phyloP scores from a whole-genome alignment of 2,329 filamentous ascomycete genomes.

The Emmonsiellopsis sp. region DNA sequence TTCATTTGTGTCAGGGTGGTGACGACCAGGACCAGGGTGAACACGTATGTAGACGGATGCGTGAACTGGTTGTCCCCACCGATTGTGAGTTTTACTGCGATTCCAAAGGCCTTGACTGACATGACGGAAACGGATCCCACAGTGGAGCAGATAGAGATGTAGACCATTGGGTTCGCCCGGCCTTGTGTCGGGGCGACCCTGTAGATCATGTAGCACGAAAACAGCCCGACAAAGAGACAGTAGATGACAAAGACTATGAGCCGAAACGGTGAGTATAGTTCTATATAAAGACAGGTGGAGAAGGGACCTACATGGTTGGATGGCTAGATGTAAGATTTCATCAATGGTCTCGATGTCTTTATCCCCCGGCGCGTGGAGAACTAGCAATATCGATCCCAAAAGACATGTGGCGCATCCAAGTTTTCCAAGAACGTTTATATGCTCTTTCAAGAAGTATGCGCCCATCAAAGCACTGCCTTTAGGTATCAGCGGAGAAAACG shows the following conservation, averaged over 20 bases:
- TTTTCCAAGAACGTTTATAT: constrained; percentile 79
- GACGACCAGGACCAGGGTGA: constrained; percentile 82
- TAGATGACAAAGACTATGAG: constrained; percentile 77
- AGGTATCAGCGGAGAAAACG: constrained; percentile 10
- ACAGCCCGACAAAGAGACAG: constrained; percentile 67
- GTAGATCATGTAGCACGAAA: constrained; percentile 94
- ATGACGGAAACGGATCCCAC: constrained; percentile 97
- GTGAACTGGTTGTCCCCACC: constrained; percentile 90
- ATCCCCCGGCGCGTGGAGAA: constrained; percentile 91
- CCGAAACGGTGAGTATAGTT: neutral
- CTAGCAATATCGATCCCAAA: constrained; percentile 93
- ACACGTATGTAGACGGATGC: constrained; percentile 93
- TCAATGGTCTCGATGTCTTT: constrained; percentile 86
- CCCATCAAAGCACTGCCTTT: constrained; percentile 67
- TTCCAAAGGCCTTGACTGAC: constrained; percentile 97
- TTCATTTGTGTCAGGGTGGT: constrained; percentile 99
- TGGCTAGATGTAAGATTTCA: constrained; percentile 79
- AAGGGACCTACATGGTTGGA: constrained; percentile 66
- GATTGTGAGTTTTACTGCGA: constrained; percentile 91
- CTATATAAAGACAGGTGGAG: neutral
- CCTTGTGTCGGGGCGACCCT: constrained; percentile 80
- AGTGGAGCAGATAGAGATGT: constrained; percentile 94
- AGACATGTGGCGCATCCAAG: constrained; percentile 93
- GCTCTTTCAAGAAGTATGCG: constrained; percentile 87
- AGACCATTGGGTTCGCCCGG: constrained; percentile 91